A percentile compares a stretch with the other conserved stretches of the same genome.
Evolutionary conservation across 2,329 filamentous ascomycete species (phyloP).

Genomic region (Xylaria sp.): DNA sequence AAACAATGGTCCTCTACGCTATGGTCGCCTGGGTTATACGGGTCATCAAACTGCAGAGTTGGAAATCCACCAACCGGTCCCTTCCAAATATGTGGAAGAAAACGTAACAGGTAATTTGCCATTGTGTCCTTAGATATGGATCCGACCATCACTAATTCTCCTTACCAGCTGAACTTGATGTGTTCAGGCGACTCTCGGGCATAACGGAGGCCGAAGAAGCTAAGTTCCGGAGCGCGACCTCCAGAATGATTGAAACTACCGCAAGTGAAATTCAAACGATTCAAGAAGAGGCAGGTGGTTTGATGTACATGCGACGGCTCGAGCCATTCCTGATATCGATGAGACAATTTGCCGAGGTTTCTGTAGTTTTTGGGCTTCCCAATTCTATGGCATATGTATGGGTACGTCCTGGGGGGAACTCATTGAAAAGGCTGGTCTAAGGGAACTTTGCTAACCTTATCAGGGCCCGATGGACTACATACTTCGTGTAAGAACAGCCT

Average conservation of each 20-base stretch:
- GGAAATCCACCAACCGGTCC: not conserved
- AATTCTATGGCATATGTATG: constrained; percentile 43
- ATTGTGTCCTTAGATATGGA: not conserved
- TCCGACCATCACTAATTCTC: not conserved
- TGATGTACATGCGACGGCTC: constrained; percentile 40
- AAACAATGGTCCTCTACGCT: not conserved
- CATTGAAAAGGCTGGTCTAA: not conserved
- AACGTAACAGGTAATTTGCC: not conserved
- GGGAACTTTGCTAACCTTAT: not conserved
- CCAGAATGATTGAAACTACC: constrained; percentile 28
- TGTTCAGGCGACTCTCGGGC: constrained; percentile 2
- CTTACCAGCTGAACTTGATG: not conserved
- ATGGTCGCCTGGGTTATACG: not conserved
- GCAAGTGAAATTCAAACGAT: constrained; percentile 39
- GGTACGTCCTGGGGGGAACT: constrained; percentile 22
- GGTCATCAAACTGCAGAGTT: not conserved
- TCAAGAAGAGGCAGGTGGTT: constrained; percentile 32
- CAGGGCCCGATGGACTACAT: constrained; percentile 47
- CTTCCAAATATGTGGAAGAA: not conserved
- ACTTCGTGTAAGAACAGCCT: constrained; percentile 34
- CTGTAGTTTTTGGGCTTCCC: constrained; percentile 38
- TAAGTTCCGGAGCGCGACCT: constrained; percentile 11
- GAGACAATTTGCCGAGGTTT: constrained; percentile 44
- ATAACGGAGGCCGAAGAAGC: not conserved
- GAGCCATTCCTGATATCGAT: constrained; percentile 43